phyloP scores from a whole-genome alignment of 352 stramenopile genomes.

The Phytopythium litorale region DNA sequence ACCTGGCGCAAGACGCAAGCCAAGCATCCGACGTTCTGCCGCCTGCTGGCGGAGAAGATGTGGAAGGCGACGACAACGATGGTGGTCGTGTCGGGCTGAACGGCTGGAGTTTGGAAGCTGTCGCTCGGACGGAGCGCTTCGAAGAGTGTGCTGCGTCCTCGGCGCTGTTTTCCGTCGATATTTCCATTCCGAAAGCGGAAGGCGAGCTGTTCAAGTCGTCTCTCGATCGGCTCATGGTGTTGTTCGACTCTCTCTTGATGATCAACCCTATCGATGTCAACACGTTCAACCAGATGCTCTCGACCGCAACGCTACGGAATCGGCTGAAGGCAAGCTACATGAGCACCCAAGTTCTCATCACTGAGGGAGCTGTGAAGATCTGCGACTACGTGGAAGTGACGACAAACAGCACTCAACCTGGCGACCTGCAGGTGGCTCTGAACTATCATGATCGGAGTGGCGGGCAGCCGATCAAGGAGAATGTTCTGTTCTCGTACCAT shows the following conservation, averaged over 20 bases:
- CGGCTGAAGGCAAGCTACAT: constrained; percentile 75
- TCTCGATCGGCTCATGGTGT: constrained; percentile 75
- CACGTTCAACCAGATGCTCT: constrained; percentile 70
- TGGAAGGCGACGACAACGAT: constrained; percentile 79
- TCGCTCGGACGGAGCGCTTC: constrained; percentile 54
- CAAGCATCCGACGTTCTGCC: constrained; percentile 39
- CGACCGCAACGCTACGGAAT: constrained; percentile 38
- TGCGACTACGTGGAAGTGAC: constrained; percentile 39
- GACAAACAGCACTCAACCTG: not conserved
- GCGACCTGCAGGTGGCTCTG: not conserved
- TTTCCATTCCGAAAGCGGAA: constrained; percentile 49
- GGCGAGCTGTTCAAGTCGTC: constrained; percentile 62
- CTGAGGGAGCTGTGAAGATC: constrained; percentile 57
- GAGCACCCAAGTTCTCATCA: constrained; percentile 56
- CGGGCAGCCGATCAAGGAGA: constrained; percentile 9
- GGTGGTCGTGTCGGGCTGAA: constrained; percentile 76
- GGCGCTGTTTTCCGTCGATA: constrained; percentile 55
- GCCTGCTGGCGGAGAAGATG: constrained; percentile 24
- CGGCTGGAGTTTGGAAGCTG: constrained; percentile 69
- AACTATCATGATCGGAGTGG: not conserved
- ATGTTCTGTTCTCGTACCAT: constrained; percentile 61
- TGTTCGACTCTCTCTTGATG: constrained; percentile 82
- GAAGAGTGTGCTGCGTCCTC: constrained; percentile 49
- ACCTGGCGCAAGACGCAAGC: constrained; percentile 63
- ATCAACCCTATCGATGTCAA: constrained; percentile 88